phyloP scores from a whole-genome alignment of 805 yeast genomes.

The Millerozyma acaciae region DNA sequence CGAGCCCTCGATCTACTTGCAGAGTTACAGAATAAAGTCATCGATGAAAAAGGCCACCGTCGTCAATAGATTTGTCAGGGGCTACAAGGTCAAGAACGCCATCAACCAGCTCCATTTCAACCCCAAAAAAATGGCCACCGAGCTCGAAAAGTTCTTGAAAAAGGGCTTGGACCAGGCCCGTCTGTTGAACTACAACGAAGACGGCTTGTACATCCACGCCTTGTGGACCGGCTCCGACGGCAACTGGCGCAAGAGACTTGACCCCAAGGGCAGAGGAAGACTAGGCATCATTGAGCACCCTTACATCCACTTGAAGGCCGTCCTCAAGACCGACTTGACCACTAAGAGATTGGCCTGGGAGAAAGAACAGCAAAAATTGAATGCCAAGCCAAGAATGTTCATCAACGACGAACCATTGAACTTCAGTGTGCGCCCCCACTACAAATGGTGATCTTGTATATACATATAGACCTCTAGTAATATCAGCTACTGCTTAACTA shows the following conservation, averaged over 20 bases:
- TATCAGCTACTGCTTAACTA: too few species aligned
- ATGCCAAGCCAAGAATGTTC: slow-evolving; percentile 50
- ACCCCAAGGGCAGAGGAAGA: slow-evolving; percentile 88
- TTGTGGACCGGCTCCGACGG: slow-evolving; percentile 95
- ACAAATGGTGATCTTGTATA: slow-evolving; percentile 33
- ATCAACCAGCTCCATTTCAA: slow-evolving; percentile 90
- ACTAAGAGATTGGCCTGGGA: slow-evolving; percentile 59
- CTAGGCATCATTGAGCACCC: slow-evolving; percentile 74
- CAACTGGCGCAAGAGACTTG: slow-evolving; percentile 61
- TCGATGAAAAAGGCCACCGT: slow-evolving; percentile 84
- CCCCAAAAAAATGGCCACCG: slow-evolving; percentile 73
- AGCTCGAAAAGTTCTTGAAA: slow-evolving; percentile 70
- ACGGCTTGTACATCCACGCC: slow-evolving; percentile 66
- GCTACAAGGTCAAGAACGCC: slow-evolving; percentile 69
- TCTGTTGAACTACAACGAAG: slow-evolving; percentile 52
- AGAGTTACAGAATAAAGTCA: slow-evolving; percentile 80
- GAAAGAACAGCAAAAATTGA: slow-evolving; percentile 42
- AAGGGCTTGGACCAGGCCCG: slow-evolving; percentile 69
- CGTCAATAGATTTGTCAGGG: slow-evolving; percentile 72
- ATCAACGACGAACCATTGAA: slow-evolving; percentile 44
- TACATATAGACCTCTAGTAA: too few species aligned
- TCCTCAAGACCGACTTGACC: slow-evolving; percentile 68
- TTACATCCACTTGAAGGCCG: slow-evolving; percentile 75
- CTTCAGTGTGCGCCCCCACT: slow-evolving; percentile 37
- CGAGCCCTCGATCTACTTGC: slow-evolving; percentile 83